Base-by-base conservation (phyloP, 2,329 filamentous ascomycete species). In the Apiospora rasikravindrae region DNA sequence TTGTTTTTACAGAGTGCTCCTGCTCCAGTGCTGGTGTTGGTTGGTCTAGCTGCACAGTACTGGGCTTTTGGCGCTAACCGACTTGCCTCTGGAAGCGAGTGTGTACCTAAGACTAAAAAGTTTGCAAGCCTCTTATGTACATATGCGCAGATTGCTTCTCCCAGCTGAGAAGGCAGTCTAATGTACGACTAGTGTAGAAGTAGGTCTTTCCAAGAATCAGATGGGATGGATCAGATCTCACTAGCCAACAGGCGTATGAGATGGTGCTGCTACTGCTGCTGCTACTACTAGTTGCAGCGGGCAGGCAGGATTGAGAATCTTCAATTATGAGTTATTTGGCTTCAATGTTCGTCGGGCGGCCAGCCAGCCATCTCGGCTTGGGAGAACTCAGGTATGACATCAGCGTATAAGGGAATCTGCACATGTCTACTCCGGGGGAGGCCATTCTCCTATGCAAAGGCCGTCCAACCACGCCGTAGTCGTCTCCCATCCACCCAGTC, bases 161-260 rank as follows among this genome's bases (percentile, higher is more conserved):
- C 26, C 53, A 37, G 29, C 53, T 61, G 53, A 37, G 53, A 33
- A 16, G 13, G 24, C 44, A 45, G 49, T 24, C 49, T 51, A 24
- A 13, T 51, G 45, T 47, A 47, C 44, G 44, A n/a, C 22, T 49
- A 49, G 47, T 51, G 49, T 24, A 51, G 53, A 10, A n/a, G 57
- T 40, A 13, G 22, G 57, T 22, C 57, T 40, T 24, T 40, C 16
- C 11, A 13, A 2, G 24, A 64, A 64, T 64, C 57, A 40, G 57
- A 64, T 64, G 57, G n/a, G 57, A 64, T 64, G 57, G 5, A 64
- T 64, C 57, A 64, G 57, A 64, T 64, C 57, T 64, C 33, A 40
- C 22, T 22, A n/a, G 33, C 4, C 33, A n/a, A 61, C 53, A n/a
- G 37, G 29, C 53, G n/a, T 19, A 37, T 61, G 45, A 13, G 29